Conservation (phyloP, 345 rosid species). For the Carallia brachiata region DNA sequence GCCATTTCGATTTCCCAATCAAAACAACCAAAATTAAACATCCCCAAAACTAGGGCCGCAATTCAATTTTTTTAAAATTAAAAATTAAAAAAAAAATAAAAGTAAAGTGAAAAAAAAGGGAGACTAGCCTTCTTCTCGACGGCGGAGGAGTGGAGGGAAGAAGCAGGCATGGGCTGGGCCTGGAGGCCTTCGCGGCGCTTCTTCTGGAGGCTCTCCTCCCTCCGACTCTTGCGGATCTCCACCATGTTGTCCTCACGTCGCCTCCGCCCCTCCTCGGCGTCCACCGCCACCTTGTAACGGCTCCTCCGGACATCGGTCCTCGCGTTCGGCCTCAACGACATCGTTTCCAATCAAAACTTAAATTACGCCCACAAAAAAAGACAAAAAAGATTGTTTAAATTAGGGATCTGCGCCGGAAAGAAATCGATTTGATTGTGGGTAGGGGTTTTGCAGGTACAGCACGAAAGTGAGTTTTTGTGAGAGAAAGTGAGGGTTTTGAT, state of each 20-base stretch:
- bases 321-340: conserved; percentile 79
- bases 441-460: neutral
- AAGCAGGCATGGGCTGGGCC: conserved; percentile 43
- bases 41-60: too few relatives aligned
- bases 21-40: neutral
- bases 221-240: conserved; percentile 82
- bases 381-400: neutral
- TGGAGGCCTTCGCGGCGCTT: conserved; percentile 84
- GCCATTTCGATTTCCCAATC: neutral
- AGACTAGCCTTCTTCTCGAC: conserved; percentile 62
- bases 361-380: neutral
- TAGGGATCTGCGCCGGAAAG: neutral
- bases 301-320: conserved; percentile 72
- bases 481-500: conserved; percentile 6
- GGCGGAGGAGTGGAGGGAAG: conserved; percentile 41
- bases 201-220: conserved; percentile 86
- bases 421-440: neutral
- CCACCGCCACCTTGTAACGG: conserved; percentile 79
- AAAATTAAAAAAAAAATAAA: neutral
- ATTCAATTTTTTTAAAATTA: neutral
- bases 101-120: neutral
- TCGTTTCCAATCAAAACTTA: conserved; percentile 13
- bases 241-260: conserved; percentile 91
- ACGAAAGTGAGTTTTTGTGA: neutral
- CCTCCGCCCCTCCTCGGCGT: conserved; percentile 84